These are phyloP conservation scores for Hymenoscyphus fructigenus DNA, from an alignment of 2,329 filamentous ascomycete species.

Conservation along the genomic window DNA sequence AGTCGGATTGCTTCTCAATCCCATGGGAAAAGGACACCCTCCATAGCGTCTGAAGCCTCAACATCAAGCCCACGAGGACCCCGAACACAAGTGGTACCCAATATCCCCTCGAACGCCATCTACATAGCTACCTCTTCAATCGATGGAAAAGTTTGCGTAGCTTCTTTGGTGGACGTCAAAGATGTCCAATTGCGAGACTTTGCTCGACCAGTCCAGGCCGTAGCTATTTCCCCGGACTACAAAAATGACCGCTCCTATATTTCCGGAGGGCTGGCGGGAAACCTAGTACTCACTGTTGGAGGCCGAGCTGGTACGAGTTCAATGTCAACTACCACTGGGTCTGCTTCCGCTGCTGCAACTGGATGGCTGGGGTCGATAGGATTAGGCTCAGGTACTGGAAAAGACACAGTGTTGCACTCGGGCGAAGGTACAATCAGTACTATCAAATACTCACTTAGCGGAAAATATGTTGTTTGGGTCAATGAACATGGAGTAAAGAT, in stretches of 20 bases:
- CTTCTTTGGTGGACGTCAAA: conserved; percentile 80
- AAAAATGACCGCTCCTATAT: conserved; percentile 86
- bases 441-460: conserved; percentile 92
- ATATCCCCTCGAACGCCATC: conserved; percentile 83
- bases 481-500: conserved; percentile 98
- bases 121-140: conserved; percentile 92
- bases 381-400: conserved; percentile 72
- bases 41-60: conserved; percentile 47
- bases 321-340: conserved; percentile 82
- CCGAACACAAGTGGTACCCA: conserved; percentile 57
- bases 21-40: conserved; percentile 38
- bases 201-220: conserved; percentile 84
- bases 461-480: conserved; percentile 90
- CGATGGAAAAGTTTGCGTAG: conserved; percentile 92
- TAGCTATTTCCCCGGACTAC: conserved; percentile 93
- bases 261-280: conserved; percentile 85
- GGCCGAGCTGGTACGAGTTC: conserved; percentile 74
- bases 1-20: conserved; percentile 36
- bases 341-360: conserved; percentile 78
- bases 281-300: conserved; percentile 81
- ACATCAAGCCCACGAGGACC: conserved; percentile 50
- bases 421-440: conserved; percentile 89
- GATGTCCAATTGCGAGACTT: conserved; percentile 94
- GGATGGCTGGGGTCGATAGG: conserved; percentile 92
- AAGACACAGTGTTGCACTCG: conserved; percentile 83